These are phyloP conservation scores for Allium sativum DNA, from an alignment of 106 monocot genomes.

Conservation along the genomic window DNA sequence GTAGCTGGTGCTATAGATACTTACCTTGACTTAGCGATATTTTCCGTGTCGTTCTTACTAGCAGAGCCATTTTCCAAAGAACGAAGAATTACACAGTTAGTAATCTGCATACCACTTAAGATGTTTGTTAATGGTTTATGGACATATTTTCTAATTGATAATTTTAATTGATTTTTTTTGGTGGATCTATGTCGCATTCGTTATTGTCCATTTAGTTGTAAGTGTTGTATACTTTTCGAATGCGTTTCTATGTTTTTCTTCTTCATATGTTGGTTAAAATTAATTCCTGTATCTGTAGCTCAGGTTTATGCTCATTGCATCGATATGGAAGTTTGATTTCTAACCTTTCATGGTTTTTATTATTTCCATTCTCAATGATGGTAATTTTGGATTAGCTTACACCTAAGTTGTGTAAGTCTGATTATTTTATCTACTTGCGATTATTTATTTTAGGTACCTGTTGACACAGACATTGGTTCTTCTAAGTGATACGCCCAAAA, in stretches of 20 bases:
- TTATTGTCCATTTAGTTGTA: constrained; percentile 12
- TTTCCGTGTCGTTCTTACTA: constrained; percentile 12
- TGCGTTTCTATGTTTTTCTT: not conserved
- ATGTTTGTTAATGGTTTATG: not conserved
- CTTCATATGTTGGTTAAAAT: no score
- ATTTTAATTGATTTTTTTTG: not conserved
- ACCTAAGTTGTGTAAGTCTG: not conserved
- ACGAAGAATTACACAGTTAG: constrained; percentile 16
- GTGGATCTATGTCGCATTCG: constrained; percentile 10
- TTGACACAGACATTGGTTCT: no score
- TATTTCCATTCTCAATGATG: constrained; percentile 61
- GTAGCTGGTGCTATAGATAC: constrained; percentile 11
- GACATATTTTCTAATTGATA: not conserved
- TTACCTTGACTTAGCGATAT: constrained; percentile 16
- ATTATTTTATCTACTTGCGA: not conserved
- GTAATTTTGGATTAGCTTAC: constrained; percentile 5
- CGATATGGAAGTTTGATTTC: constrained; percentile 58
- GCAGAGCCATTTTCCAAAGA: constrained; percentile 14
- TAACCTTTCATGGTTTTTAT: constrained; percentile 68
- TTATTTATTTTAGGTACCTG: constrained; percentile 30
- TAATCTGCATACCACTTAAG: not conserved
- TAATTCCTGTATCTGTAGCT: constrained; percentile 22
- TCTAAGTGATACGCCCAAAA: no score
- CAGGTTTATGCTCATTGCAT: constrained; percentile 45
- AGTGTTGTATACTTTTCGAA: not conserved